These are phyloP conservation scores for Daldinia bambusicola DNA, from an alignment of 495 filamentous ascomycete genomes.

Conservation along the genomic window DNA sequence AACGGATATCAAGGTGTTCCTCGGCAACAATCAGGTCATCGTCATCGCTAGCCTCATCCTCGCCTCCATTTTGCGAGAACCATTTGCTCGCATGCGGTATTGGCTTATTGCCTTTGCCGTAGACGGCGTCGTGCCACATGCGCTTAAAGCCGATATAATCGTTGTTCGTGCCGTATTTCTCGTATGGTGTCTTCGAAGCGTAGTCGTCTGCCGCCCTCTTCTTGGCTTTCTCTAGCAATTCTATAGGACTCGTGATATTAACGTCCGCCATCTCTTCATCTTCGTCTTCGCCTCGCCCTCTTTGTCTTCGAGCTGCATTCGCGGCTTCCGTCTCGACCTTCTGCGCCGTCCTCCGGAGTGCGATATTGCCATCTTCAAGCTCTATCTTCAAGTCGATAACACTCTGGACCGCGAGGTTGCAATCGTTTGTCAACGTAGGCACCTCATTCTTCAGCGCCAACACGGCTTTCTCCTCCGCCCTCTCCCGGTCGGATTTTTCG, in stretches of 20 bases:
- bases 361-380: constrained; percentile 56
- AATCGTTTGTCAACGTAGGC: constrained; percentile 50
- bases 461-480: constrained; percentile 52
- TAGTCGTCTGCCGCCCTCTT: constrained; percentile 54
- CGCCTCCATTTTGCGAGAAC: constrained; percentile 65
- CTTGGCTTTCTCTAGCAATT: constrained; percentile 51
- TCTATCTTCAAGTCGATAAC: constrained; percentile 60
- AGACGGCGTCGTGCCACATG: constrained; percentile 77
- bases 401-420: constrained; percentile 56
- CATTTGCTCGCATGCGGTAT: constrained; percentile 76
- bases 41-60: constrained; percentile 60
- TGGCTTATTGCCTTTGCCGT: constrained; percentile 70
- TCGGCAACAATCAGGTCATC: constrained; percentile 81
- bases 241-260: constrained; percentile 43
- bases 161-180: constrained; percentile 79
- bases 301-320: constrained; percentile 59
- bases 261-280: constrained; percentile 44
- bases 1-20: constrained; percentile 76
- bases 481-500: constrained; percentile 53
- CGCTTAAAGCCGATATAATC: constrained; percentile 81
- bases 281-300: constrained; percentile 44
- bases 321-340: constrained; percentile 61
- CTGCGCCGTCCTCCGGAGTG: constrained; percentile 55
- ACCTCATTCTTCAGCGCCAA: constrained; percentile 52
- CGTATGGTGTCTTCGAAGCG: constrained; percentile 49